Percentiles rank a stretch among this genome's conserved stretches.
These are phyloP conservation scores for Paraglomus occultum DNA, from an alignment of 192 early-diverging fungal genomes.

Conservation along the genomic window DNA sequence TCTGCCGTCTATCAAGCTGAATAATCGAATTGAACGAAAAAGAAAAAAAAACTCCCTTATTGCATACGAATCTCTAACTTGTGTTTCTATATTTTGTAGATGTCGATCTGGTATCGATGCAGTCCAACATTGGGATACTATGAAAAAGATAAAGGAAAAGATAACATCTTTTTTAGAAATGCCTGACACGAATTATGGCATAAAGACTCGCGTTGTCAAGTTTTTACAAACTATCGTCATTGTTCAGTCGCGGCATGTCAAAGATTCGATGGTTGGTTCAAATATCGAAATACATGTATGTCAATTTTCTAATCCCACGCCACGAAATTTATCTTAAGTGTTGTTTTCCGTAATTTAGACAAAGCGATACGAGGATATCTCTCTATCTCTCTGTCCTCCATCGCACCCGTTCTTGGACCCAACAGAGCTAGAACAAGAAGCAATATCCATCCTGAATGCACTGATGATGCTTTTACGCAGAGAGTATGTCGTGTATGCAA, in stretches of 20 bases:
- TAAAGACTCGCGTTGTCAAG: constrained; percentile 36
- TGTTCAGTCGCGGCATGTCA: constrained; percentile 31
- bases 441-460: constrained; percentile 33
- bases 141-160: constrained; percentile 25
- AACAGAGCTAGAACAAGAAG: constrained; percentile 30
- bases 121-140: constrained; percentile 34
- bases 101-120: constrained; percentile 38
- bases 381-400: constrained; percentile 34
- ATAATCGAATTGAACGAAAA: no score
- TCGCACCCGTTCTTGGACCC: constrained; percentile 38
- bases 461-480: constrained; percentile 19
- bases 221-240: constrained; percentile 37
- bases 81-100: constrained; percentile 14
- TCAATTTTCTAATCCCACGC: background rate
- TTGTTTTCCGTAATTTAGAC: constrained; percentile 2
- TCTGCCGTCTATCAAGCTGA: no score
- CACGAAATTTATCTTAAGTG: background rate
- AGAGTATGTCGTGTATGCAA: constrained; percentile 14
- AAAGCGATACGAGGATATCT: constrained; percentile 32
- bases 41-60: no score
- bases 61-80: background rate
- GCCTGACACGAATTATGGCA: constrained; percentile 33
- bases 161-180: constrained; percentile 26
- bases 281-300: background rate
- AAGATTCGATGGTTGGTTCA: constrained; percentile 30